phyloP scores from a whole-genome alignment of 2,329 filamentous ascomycete genomes.

The Raffaelea ambrosiae region DNA sequence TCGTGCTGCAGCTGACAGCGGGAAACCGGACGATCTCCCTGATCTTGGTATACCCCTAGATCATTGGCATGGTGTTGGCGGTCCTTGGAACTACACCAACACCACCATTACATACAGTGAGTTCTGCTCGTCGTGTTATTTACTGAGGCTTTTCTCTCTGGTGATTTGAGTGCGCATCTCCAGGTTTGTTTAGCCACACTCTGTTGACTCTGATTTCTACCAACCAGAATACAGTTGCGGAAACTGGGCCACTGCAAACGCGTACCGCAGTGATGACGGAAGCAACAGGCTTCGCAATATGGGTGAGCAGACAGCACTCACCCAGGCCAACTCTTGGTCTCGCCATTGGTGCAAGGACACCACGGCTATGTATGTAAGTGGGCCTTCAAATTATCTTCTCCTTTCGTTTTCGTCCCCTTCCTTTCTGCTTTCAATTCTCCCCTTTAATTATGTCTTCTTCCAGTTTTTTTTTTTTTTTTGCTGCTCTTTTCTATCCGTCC shows the following conservation, averaged over 20 bases:
- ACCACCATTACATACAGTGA: constrained; percentile 1
- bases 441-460: background rate
- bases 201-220: background rate
- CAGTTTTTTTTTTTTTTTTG: background rate
- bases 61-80: constrained; percentile 1
- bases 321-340: background rate
- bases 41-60: constrained; percentile 4
- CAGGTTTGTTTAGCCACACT: no score
- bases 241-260: constrained; percentile 3
- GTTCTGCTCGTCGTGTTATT: background rate
- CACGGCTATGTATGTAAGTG: constrained; percentile 7
- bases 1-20: background rate
- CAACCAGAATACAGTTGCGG: constrained; percentile 5
- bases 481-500: background rate
- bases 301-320: background rate
- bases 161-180: no score
- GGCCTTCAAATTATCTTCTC: no score
- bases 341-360: constrained; percentile 11
- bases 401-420: background rate
- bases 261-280: background rate
- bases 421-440: background rate
- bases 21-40: constrained; percentile 5
- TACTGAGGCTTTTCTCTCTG: no score
- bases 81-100: constrained; percentile 3
- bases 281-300: constrained; percentile 5